These are phyloP conservation scores for Macadamia integrifolia DNA, from an alignment of 164 flowering plant species.

Conservation along the genomic window DNA sequence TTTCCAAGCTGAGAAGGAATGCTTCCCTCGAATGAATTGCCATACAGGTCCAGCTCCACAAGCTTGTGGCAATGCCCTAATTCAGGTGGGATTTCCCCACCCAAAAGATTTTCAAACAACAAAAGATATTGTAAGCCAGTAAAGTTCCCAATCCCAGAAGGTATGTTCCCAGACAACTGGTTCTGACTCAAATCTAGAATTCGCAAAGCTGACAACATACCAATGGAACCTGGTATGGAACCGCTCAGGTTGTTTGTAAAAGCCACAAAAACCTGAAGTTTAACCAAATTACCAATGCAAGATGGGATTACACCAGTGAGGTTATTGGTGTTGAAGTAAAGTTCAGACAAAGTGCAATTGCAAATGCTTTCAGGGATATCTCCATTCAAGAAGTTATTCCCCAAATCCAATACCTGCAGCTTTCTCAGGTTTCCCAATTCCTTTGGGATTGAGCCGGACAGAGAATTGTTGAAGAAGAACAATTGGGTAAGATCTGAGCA, in stretches of 20 bases:
- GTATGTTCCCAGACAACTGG: conserved; percentile 59
- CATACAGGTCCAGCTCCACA: conserved; percentile 64
- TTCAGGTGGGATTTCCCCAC: conserved; percentile 61
- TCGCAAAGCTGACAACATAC: conserved; percentile 44
- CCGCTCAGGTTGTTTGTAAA: conserved; percentile 79
- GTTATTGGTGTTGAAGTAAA: conserved; percentile 71
- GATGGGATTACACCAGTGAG: conserved; percentile 70
- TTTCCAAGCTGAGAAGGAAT: conserved; percentile 59
- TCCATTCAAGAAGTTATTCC: conserved; percentile 51
- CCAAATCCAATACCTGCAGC: conserved; percentile 57
- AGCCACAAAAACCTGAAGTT: conserved; percentile 68
- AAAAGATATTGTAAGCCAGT: conserved; percentile 67
- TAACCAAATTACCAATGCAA: conserved; percentile 55
- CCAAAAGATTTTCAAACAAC: conserved; percentile 66
- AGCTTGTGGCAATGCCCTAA: conserved; percentile 46
- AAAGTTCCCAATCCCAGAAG: conserved; percentile 64
- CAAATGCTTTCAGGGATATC: conserved; percentile 53
- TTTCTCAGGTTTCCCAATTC: conserved; percentile 46
- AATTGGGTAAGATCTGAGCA: conserved; percentile 47
- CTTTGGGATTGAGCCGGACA: conserved; percentile 50
- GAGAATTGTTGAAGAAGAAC: conserved; percentile 53
- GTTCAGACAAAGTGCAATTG: conserved; percentile 41
- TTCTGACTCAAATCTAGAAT: conserved; percentile 72
- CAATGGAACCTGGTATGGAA: conserved; percentile 52
- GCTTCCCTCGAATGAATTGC: conserved; percentile 60